Evolutionary conservation across 805 yeast species (phyloP).

Genomic region (Starmerella sp.): DNA sequence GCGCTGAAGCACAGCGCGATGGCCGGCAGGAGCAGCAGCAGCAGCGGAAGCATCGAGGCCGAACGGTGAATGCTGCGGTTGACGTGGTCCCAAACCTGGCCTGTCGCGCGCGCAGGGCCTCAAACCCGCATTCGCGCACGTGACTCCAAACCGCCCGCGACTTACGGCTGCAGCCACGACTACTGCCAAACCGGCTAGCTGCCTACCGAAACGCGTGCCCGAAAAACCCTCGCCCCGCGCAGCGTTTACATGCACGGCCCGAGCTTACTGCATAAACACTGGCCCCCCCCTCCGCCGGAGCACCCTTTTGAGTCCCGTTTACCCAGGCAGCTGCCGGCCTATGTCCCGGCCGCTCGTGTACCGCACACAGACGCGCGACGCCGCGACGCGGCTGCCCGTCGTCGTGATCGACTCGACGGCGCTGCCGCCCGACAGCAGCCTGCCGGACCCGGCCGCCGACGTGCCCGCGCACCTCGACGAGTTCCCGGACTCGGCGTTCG

Average conservation of each 20-base stretch:
- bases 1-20: conserved; percentile 38
- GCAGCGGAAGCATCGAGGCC: not conserved
- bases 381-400: conserved; percentile 55
- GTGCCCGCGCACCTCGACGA: conserved; percentile 44
- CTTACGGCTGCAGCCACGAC: not conserved
- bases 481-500: conserved; percentile 52
- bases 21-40: conserved; percentile 15
- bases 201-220: not conserved
- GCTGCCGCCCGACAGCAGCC: conserved; percentile 36
- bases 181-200: not conserved
- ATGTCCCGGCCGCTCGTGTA: conserved; percentile 15
- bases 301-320: too few relatives aligned
- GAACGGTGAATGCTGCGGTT: not conserved
- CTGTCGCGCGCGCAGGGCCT: too few relatives aligned
- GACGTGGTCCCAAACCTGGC: not conserved
- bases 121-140: too few relatives aligned
- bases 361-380: conserved; percentile 36
- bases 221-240: not conserved
- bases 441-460: conserved; percentile 37
- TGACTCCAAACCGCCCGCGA: not conserved
- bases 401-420: conserved; percentile 76
- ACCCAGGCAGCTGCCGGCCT: not conserved
- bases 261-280: not conserved
- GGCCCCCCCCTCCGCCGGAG: too few relatives aligned
- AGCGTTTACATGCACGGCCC: not conserved